These are phyloP conservation scores for Pisolithus tinctorius DNA, from an alignment of 768 basidiomycete species.

Conservation along the genomic window DNA sequence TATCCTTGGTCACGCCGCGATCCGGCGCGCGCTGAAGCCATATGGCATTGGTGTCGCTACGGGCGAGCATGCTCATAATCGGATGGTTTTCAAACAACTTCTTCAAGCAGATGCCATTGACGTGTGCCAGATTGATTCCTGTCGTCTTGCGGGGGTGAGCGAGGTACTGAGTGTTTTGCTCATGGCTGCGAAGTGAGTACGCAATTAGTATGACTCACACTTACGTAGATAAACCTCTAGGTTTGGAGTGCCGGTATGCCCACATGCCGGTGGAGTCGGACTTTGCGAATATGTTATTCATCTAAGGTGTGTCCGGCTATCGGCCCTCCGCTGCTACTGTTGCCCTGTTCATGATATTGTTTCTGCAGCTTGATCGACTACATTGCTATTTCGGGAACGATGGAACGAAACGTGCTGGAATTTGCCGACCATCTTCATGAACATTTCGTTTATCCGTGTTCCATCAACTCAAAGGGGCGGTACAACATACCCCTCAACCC, in stretches of 20 bases:
- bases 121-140: conserved; percentile 92
- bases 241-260: conserved; percentile 87
- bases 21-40: conserved; percentile 76
- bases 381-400: conserved; percentile 82
- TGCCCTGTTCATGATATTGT: conserved; percentile 1
- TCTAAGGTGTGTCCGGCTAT: conserved; percentile 43
- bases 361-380: conserved; percentile 79
- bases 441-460: conserved; percentile 83
- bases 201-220: conserved; percentile 10
- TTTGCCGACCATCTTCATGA: conserved; percentile 91
- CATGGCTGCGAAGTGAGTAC: conserved; percentile 78
- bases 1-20: conserved; percentile 80
- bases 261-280: conserved; percentile 94
- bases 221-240: conserved; percentile 28
- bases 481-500: conserved; percentile 82
- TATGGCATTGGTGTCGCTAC: conserved; percentile 91
- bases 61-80: conserved; percentile 94
- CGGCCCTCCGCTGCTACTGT: background rate
- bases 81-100: conserved; percentile 96
- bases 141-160: conserved; percentile 88
- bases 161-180: conserved; percentile 90
- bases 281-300: conserved; percentile 93
- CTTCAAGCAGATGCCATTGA: conserved; percentile 91
- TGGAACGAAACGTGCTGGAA: conserved; percentile 93
- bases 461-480: conserved; percentile 76